Evolutionary conservation across 805 yeast species (phyloP), one percentile per base, ranked within the genome.

Genomic region (Wickerhamomyces queroliae): DNA sequence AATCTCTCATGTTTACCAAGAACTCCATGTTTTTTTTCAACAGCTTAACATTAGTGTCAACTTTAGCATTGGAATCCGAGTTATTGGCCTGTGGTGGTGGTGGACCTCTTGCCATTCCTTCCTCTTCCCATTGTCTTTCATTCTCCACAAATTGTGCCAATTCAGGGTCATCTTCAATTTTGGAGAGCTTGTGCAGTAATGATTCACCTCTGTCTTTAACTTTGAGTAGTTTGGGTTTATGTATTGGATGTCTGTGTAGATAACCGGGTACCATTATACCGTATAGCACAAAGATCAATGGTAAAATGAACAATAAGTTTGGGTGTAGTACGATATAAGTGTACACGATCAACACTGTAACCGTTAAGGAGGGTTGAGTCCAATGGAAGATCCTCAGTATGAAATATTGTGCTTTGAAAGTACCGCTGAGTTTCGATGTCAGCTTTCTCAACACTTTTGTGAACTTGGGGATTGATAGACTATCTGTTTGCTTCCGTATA

Each of bases 271-370:
- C 63, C 64, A 89, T 69, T 3, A 82, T 63, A 1, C 78, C 80
- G 40, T 71, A 65, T 23, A 83, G 49, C 3, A 85, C 35, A 36
- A 66, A 68, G 2, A 82, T 43, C 27, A 82, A 49, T 0, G 96
- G 96, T 24, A 80, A 66, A 1, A 78, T 68, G 28, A 83, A 58
- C 11, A 86, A 63, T 36, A 83, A 59, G 54, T 78, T 78, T 0
- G 96, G 96, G 63, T 83, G 74, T 26, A 81, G 58, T 50, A 93
- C 83, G 1, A 80, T 63, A 43, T 78, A 68, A 0, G 96, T 80
- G 47, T 83, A 80, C 1, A 78, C 45, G 5, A 81, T 63, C 39
- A 87, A 59, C 18, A 66, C 55, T 1, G 82, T 66, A 5, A 89
- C 46, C 0, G 96, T 89, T 44, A 77, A 72, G 0, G 84, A 67